Evolutionary conservation across 2,329 filamentous ascomycete species (phyloP).

Genomic region (Bipolaris victoriae): DNA sequence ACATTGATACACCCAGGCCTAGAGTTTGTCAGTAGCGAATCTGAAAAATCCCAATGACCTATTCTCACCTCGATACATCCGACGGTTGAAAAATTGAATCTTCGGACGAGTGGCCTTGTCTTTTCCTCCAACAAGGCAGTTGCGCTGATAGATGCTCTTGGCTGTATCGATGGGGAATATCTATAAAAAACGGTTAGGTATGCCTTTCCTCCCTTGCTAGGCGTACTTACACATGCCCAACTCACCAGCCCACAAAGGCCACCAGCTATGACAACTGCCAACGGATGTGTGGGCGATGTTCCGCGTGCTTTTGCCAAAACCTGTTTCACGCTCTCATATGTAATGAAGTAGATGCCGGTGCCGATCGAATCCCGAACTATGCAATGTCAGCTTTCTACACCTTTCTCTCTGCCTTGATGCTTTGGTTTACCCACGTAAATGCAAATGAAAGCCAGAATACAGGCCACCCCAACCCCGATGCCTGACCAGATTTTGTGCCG

Average conservation of each 20-base stretch:
- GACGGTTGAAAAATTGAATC: slow-evolving; percentile 76
- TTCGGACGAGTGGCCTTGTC: slow-evolving; percentile 65
- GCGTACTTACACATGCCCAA: slow-evolving; percentile 73
- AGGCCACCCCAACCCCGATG: slow-evolving; percentile 75
- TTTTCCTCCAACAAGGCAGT: slow-evolving; percentile 72
- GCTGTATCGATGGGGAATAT: slow-evolving; percentile 74
- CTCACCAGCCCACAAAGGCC: slow-evolving; percentile 83
- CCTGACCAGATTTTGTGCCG: slow-evolving; percentile 76
- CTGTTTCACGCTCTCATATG: slow-evolving; percentile 86
- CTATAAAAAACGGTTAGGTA: slow-evolving; percentile 41
- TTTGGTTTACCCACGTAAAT: slow-evolving; percentile 66
- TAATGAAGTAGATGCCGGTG: slow-evolving; percentile 86
- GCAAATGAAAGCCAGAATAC: slow-evolving; percentile 80
- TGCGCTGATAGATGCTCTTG: slow-evolving; percentile 85
- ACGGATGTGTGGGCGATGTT: slow-evolving; percentile 75
- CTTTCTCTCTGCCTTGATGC: not conserved
- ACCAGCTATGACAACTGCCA: slow-evolving; percentile 78
- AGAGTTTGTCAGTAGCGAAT: not conserved
- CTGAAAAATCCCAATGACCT: not conserved
- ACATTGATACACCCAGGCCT: slow-evolving; percentile 79
- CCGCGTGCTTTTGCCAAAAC: slow-evolving; percentile 77
- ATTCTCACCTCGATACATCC: slow-evolving; percentile 75
- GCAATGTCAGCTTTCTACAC: slow-evolving; percentile 19
- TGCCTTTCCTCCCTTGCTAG: not conserved
- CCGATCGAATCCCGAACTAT: slow-evolving; percentile 81